Percentiles rank a stretch among this genome's conserved stretches.
Conservation (phyloP, 768 basidiomycete species). For the Amanita brunnescens region DNA sequence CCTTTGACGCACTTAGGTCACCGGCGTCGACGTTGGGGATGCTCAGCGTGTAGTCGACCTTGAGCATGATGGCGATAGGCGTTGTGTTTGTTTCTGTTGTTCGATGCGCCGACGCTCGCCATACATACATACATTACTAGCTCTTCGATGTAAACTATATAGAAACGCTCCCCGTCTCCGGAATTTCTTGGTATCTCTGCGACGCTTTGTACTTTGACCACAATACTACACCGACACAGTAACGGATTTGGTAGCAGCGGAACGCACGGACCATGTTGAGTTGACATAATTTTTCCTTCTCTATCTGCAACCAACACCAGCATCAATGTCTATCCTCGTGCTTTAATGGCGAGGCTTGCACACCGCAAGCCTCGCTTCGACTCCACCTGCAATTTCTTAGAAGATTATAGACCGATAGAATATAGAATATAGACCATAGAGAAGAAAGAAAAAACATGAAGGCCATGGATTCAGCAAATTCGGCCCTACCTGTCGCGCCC, state of each 20-base stretch:
- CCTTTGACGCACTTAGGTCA: background rate
- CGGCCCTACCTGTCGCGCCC: constrained; percentile 24
- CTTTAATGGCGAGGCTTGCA: constrained; percentile 40
- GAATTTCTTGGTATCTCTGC: too few relatives aligned
- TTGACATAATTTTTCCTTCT: too few relatives aligned
- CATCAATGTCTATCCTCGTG: constrained; percentile 41
- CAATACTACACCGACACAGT: too few relatives aligned
- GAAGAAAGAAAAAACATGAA: background rate
- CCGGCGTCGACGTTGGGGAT: background rate
- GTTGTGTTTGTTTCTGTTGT: background rate
- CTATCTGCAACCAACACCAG: too few relatives aligned
- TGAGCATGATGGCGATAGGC: background rate
- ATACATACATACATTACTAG: too few relatives aligned
- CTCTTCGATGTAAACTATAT: too few relatives aligned
- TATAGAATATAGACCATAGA: constrained; percentile 2
- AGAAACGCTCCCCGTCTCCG: too few relatives aligned
- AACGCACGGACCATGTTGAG: too few relatives aligned
- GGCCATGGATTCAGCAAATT: constrained; percentile 9
- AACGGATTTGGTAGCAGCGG: too few relatives aligned
- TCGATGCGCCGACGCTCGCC: too few relatives aligned
- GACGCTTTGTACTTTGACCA: too few relatives aligned
- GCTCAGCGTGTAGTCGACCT: constrained; percentile 1
- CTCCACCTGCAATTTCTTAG: constrained; percentile 17
- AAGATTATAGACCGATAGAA: constrained; percentile 3
- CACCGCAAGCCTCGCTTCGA: constrained; percentile 27